Evolutionary conservation across 2,329 filamentous ascomycete species (phyloP).

Genomic region (Chaetomium strumarium): DNA sequence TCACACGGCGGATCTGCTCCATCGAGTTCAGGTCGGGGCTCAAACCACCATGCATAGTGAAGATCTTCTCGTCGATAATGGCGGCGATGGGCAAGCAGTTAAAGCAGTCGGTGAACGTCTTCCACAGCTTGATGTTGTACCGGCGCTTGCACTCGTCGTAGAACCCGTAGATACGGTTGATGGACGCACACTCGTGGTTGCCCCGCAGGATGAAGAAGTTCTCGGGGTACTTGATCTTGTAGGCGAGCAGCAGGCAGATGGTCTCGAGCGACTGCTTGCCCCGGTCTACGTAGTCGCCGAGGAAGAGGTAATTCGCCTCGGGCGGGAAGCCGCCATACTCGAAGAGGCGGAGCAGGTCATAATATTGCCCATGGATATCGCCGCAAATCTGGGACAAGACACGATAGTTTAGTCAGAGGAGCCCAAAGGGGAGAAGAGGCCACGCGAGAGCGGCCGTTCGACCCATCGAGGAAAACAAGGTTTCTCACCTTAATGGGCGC

Average conservation of each 20-base stretch:
- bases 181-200: slow-evolving; percentile 98
- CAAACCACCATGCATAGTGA: slow-evolving; percentile 98
- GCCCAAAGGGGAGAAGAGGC: slow-evolving; percentile 3
- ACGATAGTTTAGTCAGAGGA: slow-evolving; percentile 19
- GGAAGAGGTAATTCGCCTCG: slow-evolving; percentile 98
- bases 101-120: slow-evolving; percentile 99
- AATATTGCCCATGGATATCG: slow-evolving; percentile 99
- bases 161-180: slow-evolving; percentile 99
- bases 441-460: slow-evolving; percentile 1
- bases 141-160: slow-evolving; percentile 99
- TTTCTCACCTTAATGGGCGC: slow-evolving; percentile 90
- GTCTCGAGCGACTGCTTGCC: slow-evolving; percentile 99
- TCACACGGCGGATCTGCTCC: slow-evolving; percentile 98
- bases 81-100: slow-evolving; percentile 97
- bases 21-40: slow-evolving; percentile 98
- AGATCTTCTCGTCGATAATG: slow-evolving; percentile 99
- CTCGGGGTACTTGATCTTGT: slow-evolving; percentile 99
- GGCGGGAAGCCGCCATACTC: slow-evolving; percentile 98
- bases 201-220: slow-evolving; percentile 99
- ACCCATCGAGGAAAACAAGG: background rate
- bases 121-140: slow-evolving; percentile 99
- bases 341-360: slow-evolving; percentile 93
- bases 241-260: slow-evolving; percentile 90
- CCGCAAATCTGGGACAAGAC: slow-evolving; percentile 72
- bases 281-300: slow-evolving; percentile 97